Conservation (phyloP, 331 rosid genomes). For the Rosa hybrid region DNA sequence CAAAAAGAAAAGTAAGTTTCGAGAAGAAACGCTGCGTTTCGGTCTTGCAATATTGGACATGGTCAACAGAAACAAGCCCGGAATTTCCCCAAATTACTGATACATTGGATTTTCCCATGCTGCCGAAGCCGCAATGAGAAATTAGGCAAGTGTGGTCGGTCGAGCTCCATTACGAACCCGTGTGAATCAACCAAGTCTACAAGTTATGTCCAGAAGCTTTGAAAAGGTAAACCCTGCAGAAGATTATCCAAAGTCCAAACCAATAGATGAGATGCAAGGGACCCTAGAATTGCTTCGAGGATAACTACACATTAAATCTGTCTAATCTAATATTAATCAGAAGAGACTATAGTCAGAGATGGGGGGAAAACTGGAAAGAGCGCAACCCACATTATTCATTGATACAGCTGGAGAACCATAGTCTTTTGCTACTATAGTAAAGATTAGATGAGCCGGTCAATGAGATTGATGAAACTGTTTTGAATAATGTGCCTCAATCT, state of each 20-base stretch:
- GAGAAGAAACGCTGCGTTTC: neutral
- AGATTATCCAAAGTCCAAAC: neutral
- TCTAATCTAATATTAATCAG: neutral
- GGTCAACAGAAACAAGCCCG: neutral
- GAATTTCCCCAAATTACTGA: neutral
- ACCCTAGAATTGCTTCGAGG: neutral
- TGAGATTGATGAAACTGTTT: neutral
- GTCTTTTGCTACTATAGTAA: neutral
- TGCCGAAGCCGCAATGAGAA: neutral
- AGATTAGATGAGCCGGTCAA: neutral
- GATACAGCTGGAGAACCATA: neutral
- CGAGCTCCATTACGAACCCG: neutral
- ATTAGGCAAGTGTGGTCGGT: neutral
- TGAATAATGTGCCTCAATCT: constrained; percentile 10
- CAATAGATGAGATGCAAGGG: neutral
- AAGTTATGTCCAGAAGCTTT: neutral
- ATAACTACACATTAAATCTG: neutral
- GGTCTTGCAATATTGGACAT: neutral
- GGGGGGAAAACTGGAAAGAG: neutral
- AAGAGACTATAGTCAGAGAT: neutral
- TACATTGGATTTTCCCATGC: neutral
- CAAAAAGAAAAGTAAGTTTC: neutral
- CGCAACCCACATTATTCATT: neutral
- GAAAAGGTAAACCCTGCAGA: neutral
- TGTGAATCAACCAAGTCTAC: neutral